Percentiles rank a stretch among this genome's conserved stretches.
Conservation (phyloP, 371 early-diverging fungal species). For the Mortierella sp. region DNA sequence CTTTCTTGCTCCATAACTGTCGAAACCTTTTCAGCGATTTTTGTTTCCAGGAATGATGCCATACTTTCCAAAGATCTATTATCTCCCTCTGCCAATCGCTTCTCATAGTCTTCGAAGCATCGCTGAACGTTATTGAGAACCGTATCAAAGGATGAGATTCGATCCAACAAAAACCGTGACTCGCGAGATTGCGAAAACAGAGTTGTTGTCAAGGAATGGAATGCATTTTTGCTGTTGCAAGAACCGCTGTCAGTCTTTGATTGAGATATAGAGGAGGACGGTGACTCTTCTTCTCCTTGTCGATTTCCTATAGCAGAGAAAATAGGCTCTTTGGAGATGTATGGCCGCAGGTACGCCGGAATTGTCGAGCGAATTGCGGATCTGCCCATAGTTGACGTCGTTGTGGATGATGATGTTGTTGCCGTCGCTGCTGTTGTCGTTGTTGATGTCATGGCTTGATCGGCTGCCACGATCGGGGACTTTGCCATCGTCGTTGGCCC, state of each 20-base stretch:
- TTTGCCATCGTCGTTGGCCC: neutral
- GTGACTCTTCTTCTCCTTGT: neutral
- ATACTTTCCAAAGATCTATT: neutral
- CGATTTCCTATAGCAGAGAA: neutral
- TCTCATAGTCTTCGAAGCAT: conserved; percentile 10
- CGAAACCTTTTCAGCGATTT: neutral
- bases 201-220: conserved; percentile 12
- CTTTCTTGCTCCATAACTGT: neutral
- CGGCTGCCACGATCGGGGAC: neutral
- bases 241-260: neutral
- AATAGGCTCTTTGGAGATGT: conserved; percentile 20
- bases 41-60: conserved; percentile 1
- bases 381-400: neutral
- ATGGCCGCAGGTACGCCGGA: conserved; percentile 20
- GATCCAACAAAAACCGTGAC: conserved; percentile 13
- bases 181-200: conserved; percentile 32
- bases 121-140: conserved; percentile 6
- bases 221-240: neutral
- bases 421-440: neutral
- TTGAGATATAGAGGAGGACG: neutral
- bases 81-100: neutral
- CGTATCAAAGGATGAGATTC: conserved; percentile 21
- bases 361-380: neutral
- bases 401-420: neutral
- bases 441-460: neutral